These are phyloP conservation scores for Sphaerulina populicola DNA, from an alignment of 2,329 filamentous ascomycete species.

Conservation along the genomic window DNA sequence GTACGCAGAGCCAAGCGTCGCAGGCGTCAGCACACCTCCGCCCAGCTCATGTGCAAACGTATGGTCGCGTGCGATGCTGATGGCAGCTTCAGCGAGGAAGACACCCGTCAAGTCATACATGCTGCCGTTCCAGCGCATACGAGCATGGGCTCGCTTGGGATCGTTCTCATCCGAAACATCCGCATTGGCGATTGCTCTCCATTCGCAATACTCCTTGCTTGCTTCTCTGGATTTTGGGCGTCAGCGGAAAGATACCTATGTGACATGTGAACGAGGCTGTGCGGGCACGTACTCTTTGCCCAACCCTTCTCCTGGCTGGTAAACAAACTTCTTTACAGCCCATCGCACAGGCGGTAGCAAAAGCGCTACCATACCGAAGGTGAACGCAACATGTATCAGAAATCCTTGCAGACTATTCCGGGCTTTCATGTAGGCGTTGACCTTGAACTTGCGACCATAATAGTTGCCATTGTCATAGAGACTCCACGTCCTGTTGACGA, in stretches of 20 bases:
- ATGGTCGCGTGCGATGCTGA: slow-evolving; percentile 53
- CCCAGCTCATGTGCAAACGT: slow-evolving; percentile 46
- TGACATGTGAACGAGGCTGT: background rate
- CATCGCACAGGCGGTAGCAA: slow-evolving; percentile 47
- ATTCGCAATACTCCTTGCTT: slow-evolving; percentile 54
- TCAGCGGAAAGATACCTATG: background rate
- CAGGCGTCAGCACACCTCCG: slow-evolving; percentile 64
- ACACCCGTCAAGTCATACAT: slow-evolving; percentile 61
- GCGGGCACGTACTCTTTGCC: slow-evolving; percentile 34
- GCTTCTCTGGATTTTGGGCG: slow-evolving; percentile 39
- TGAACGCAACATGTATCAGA: slow-evolving; percentile 43
- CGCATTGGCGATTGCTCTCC: slow-evolving; percentile 55
- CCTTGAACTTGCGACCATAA: slow-evolving; percentile 52
- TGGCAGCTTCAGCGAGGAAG: slow-evolving; percentile 55
- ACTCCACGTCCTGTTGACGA: slow-evolving; percentile 54
- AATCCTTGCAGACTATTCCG: slow-evolving; percentile 43
- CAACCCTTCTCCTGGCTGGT: slow-evolving; percentile 46
- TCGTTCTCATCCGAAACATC: slow-evolving; percentile 42
- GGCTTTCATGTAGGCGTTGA: slow-evolving; percentile 49
- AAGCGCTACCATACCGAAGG: slow-evolving; percentile 41
- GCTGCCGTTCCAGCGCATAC: slow-evolving; percentile 51
- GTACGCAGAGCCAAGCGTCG: slow-evolving; percentile 59
- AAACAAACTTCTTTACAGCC: slow-evolving; percentile 41
- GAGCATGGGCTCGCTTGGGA: slow-evolving; percentile 48
- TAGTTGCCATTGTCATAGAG: slow-evolving; percentile 45